A percentile compares a stretch with the other conserved stretches of the same genome.
These are phyloP conservation scores for Coleophoma crateriformis DNA, from an alignment of 2,329 filamentous ascomycete genomes.

Conservation along the genomic window DNA sequence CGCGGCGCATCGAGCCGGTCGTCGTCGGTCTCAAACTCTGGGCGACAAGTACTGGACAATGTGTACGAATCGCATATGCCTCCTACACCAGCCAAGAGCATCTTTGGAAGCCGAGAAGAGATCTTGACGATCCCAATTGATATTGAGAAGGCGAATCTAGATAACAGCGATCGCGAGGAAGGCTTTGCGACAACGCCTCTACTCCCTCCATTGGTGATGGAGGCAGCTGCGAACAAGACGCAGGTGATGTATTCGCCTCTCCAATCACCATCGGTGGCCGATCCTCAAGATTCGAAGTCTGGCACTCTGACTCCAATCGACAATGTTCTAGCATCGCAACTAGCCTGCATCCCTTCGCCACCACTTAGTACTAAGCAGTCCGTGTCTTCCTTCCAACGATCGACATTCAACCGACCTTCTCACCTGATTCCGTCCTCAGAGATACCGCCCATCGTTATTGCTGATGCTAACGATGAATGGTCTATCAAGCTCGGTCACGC, in stretches of 20 bases:
- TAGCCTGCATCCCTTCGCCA: slow-evolving; percentile 54
- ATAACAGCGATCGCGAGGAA: slow-evolving; percentile 46
- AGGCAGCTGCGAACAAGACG: slow-evolving; percentile 36
- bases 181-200: slow-evolving; percentile 75
- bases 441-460: slow-evolving; percentile 61
- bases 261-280: slow-evolving; percentile 75
- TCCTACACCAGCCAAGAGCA: slow-evolving; percentile 57
- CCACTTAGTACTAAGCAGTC: slow-evolving; percentile 75
- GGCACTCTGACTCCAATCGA: slow-evolving; percentile 39
- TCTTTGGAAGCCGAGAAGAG: slow-evolving; percentile 48
- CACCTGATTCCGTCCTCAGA: slow-evolving; percentile 44
- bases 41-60: slow-evolving; percentile 38
- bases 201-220: slow-evolving; percentile 71
- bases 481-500: slow-evolving; percentile 81
- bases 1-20: slow-evolving; percentile 68
- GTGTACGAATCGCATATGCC: slow-evolving; percentile 46
- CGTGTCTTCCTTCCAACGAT: slow-evolving; percentile 62
- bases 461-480: slow-evolving; percentile 75
- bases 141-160: slow-evolving; percentile 44
- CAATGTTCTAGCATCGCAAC: slow-evolving; percentile 32
- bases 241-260: slow-evolving; percentile 71
- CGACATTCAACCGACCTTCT: slow-evolving; percentile 32
- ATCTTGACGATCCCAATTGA: slow-evolving; percentile 45
- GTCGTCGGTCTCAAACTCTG: slow-evolving; percentile 66
- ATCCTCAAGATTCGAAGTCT: slow-evolving; percentile 32